Conservation (phyloP, 768 basidiomycete genomes). For the Agaricus sinodeliciosus region DNA sequence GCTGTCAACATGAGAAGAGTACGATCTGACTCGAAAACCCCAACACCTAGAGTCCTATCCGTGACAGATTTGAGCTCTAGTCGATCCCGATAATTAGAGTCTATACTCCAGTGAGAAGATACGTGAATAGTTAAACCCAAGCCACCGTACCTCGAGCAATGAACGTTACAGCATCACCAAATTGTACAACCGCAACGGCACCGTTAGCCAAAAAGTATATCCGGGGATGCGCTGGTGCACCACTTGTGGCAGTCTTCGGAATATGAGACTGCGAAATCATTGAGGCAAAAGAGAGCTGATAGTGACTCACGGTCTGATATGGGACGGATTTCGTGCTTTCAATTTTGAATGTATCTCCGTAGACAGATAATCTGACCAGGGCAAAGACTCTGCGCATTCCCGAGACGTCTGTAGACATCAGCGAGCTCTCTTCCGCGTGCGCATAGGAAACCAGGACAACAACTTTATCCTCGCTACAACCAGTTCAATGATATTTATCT, state of each 20-base stretch:
- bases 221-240: conserved; percentile 67
- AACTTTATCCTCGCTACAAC: conserved; percentile 40
- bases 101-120: conserved; percentile 26
- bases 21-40: conserved; percentile 44
- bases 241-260: conserved; percentile 53
- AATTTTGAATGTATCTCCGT: conserved; percentile 36
- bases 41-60: conserved; percentile 68
- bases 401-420: conserved; percentile 24
- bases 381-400: conserved; percentile 61
- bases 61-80: conserved; percentile 61
- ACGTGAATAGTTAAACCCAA: too few species aligned
- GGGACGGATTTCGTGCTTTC: conserved; percentile 54
- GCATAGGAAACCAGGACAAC: conserved; percentile 65
- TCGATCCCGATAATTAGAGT: conserved; percentile 64
- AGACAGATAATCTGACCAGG: conserved; percentile 42
- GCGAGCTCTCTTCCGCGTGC: conserved; percentile 30
- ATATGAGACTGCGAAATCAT: background rate
- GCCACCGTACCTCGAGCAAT: conserved; percentile 51
- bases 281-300: background rate
- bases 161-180: conserved; percentile 71
- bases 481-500: conserved; percentile 5
- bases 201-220: conserved; percentile 58
- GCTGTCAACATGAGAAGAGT: conserved; percentile 58
- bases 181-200: conserved; percentile 54
- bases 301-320: conserved; percentile 61